Conservation (phyloP, 73 alveolate genomes). For the Uronychia binucleata region DNA sequence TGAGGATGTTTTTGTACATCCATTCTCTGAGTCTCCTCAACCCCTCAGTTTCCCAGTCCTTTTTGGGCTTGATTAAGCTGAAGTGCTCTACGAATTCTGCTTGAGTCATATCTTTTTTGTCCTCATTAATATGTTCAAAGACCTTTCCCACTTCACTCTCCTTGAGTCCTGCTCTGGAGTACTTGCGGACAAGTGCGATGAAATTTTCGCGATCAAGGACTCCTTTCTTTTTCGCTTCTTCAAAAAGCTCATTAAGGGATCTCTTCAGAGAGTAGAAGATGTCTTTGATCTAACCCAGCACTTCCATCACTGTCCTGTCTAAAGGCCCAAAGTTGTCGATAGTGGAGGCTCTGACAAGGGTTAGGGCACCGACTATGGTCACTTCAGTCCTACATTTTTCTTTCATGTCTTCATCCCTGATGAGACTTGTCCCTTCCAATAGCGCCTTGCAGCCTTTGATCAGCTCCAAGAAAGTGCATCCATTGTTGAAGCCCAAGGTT, state of each 20-base stretch:
- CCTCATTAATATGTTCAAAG: background rate
- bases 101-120: background rate
- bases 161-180: background rate
- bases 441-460: background rate
- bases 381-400: background rate
- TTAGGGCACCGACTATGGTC: background rate
- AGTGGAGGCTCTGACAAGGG: background rate
- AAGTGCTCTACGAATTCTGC: background rate
- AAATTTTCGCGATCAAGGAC: background rate
- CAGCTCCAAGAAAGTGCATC: background rate
- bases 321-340: background rate
- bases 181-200: background rate
- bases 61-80: background rate
- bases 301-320: slow-evolving; percentile 12
- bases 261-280: slow-evolving; percentile 25
- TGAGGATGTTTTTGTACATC: slow-evolving; percentile 41
- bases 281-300: slow-evolving; percentile 21
- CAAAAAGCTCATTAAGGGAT: slow-evolving; percentile 30
- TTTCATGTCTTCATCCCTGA: background rate
- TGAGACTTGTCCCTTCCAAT: background rate
- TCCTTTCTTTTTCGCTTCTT: slow-evolving; percentile 22
- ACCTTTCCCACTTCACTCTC: background rate
- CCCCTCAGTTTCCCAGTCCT: background rate
- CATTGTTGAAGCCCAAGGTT: background rate
- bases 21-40: slow-evolving; percentile 37